Evolutionary conservation across 495 filamentous ascomycete species (phyloP), one percentile per base, ranked within the genome.

Genomic region (Aspergillus indologenus): DNA sequence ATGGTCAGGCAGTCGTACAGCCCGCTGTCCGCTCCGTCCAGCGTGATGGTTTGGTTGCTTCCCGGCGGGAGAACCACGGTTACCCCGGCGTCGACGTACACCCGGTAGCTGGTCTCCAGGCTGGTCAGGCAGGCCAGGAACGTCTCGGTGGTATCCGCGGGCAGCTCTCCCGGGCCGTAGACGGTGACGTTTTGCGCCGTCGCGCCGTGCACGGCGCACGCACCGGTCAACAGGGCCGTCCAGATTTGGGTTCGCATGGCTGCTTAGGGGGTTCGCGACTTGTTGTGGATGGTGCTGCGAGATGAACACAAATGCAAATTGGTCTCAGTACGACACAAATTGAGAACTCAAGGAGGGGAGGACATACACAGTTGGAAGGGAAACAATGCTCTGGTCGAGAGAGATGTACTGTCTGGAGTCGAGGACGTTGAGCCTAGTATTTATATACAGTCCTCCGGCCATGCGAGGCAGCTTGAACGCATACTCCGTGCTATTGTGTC

Each of bases 1-100:
- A 46, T 46, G 1, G 44, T 46, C 44, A 46, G 44, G 44, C 44
- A 46, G 44, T 46, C 20, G 44, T 46, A 46, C 11, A 46, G 44
- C 44, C n/a, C 5, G 7, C 11, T 20, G 5, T 46, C 44, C 0
- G 44, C 17, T 18, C n/a, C 44, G n/a, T 46, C 44, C 5, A 46
- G 44, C 3, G 8, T 17, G 44, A 46, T 46, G 5, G 44, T 46
- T 6, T 20, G 44, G 44, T 46, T 46, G 26, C 26, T 29, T n/a
- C 44, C 44, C 5, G 20, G n/a, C 1, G 44, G 44, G 17, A 46
- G 44, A 7, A 46, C 44, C 11, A 46, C 44, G 0, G 44, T 46
- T 7, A n/a, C n/a, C n/a, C 44, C 44, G 44, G n/a, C 11, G 20
- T 46, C 44, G 1, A 46, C 44, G 5, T 18, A 46, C n/a, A 46